Base-by-base conservation (phyloP, 441 rosid species). In the Jatropha podagrica region DNA sequence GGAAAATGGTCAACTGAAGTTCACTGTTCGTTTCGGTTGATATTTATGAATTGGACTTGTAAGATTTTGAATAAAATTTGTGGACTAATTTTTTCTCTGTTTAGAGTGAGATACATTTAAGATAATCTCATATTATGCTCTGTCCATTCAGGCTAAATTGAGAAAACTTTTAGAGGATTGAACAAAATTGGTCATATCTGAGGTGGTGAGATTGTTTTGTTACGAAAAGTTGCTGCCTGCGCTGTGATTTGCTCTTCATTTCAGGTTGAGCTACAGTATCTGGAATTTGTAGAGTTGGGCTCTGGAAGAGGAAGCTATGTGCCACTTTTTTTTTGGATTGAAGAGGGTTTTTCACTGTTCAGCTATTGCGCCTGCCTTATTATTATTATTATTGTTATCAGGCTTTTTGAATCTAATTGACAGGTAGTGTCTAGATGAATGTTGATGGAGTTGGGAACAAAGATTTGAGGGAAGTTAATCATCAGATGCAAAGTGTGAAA, bases 401-500 rank as follows among this genome's bases (percentile, higher is more conserved):
- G 73, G 83, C 74, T 49, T 79, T 62, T 77, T 69, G 81, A 73
- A 78, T 83, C 85, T 78, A 70, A 83, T 83, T 83, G 78, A 80
- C 73, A 81, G 81, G 79, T 79, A 72, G 80, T 74, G 81, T 80
- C 70, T 80, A 77, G 40, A 78, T 83, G 83, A 78, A 71, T 37
- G 17, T 66, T 81, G 81, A 76, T 67, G 76, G 79, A 49, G 65
- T 56, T 72, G 79, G 52, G 75, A 80, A 59, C 74, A 73, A 62
- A 60, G 74, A 62, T n/a, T 71, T 56, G 73, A 71, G 49, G 46
- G 77, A 75, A 20, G 65, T 54, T 68, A 74, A 76, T 72, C 76
- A 75, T 60, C 60, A 74, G 20, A 66, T 88, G 82, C 79, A 83
- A 73, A 76, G 73, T 55, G 87, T 83, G 77, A 85, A 81, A 75